Percentiles rank a stretch among this genome's conserved stretches.
phyloP scores from a whole-genome alignment of 306 rosid species.

The Luffa acutangula region DNA sequence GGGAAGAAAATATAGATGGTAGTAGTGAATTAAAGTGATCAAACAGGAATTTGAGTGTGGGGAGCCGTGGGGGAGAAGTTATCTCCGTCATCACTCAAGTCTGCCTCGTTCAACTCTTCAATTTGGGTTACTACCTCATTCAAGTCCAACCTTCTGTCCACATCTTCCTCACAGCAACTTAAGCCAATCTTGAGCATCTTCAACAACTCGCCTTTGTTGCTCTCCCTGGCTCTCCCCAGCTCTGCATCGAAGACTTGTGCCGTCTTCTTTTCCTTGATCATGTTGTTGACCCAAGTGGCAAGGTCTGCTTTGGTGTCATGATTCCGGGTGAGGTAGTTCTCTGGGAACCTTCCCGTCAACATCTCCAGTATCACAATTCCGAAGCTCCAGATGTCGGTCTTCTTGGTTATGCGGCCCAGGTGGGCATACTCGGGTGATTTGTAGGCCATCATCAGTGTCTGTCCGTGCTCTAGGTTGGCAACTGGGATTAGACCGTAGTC shows the following conservation, averaged over 20 bases:
- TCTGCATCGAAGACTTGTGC: slow-evolving; percentile 59
- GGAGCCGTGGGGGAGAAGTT: neutral
- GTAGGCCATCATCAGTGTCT: slow-evolving; percentile 72
- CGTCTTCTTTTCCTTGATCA: slow-evolving; percentile 64
- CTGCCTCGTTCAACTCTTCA: slow-evolving; percentile 38
- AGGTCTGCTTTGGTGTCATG: slow-evolving; percentile 42
- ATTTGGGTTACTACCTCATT: slow-evolving; percentile 48
- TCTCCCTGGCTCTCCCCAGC: slow-evolving; percentile 37
- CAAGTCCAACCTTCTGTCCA: slow-evolving; percentile 63
- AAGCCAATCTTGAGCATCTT: slow-evolving; percentile 78
- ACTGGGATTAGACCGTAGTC: slow-evolving; percentile 62
- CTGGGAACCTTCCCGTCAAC: slow-evolving; percentile 74
- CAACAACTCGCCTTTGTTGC: slow-evolving; percentile 48
- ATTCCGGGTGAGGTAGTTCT: slow-evolving; percentile 53
- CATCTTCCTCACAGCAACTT: slow-evolving; percentile 86
- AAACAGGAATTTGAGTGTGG: neutral
- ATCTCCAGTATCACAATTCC: slow-evolving; percentile 79
- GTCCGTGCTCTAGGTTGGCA: slow-evolving; percentile 56
- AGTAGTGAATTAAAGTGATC: neutral
- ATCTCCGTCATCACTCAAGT: neutral
- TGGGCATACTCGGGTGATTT: slow-evolving; percentile 81
- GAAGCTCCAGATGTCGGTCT: slow-evolving; percentile 77
- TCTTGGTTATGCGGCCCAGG: slow-evolving; percentile 62
- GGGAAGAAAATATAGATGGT: neutral
- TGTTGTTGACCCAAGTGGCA: slow-evolving; percentile 63